These are phyloP conservation scores for Aspergillus sp. DNA, from an alignment of 2,329 filamentous ascomycete species.

Conservation along the genomic window DNA sequence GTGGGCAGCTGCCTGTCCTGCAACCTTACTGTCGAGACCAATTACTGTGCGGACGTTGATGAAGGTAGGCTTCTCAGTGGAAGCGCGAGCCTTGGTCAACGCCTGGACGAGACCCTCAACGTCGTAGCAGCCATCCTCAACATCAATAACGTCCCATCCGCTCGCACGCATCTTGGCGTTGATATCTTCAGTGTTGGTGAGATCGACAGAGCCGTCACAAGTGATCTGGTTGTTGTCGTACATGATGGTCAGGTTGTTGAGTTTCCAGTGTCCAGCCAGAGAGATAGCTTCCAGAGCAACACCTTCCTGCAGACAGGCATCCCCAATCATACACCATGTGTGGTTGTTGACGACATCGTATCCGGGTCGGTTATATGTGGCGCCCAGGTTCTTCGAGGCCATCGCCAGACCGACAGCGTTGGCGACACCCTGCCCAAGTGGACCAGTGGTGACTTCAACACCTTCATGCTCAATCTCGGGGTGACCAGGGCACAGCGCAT, in stretches of 20 bases:
- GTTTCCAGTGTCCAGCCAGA: constrained; percentile 54
- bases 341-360: constrained; percentile 52
- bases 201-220: constrained; percentile 58
- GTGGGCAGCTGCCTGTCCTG: constrained; percentile 53
- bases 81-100: constrained; percentile 45
- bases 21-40: constrained; percentile 49
- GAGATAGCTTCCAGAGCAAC: constrained; percentile 58
- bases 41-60: constrained; percentile 61
- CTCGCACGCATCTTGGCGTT: constrained; percentile 59
- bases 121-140: constrained; percentile 55
- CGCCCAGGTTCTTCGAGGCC: constrained; percentile 56
- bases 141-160: constrained; percentile 57
- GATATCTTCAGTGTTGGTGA: constrained; percentile 56
- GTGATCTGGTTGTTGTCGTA: constrained; percentile 64
- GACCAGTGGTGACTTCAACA: constrained; percentile 61
- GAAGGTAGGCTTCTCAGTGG: constrained; percentile 54
- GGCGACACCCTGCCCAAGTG: constrained; percentile 60
- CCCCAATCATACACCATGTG: constrained; percentile 59
- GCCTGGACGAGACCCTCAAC: constrained; percentile 50
- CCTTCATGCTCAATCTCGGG: constrained; percentile 60
- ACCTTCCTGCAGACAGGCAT: constrained; percentile 60
- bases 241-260: constrained; percentile 58
- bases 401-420: constrained; percentile 62
- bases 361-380: constrained; percentile 53
- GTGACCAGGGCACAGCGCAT: constrained; percentile 35